phyloP scores from a whole-genome alignment of 371 early-diverging fungal species.

The Choanephora cucurbitarum region DNA sequence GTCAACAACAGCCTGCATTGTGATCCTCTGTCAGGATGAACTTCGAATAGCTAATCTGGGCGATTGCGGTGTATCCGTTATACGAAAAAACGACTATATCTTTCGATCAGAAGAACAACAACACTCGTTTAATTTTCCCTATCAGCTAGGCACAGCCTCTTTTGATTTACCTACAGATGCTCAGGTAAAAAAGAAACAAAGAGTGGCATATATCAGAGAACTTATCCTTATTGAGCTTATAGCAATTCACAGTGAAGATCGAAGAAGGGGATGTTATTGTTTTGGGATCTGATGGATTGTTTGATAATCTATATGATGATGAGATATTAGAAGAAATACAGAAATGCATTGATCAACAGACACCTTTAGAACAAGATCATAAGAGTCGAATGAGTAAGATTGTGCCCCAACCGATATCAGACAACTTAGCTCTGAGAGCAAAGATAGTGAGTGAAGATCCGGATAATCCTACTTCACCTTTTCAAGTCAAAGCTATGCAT shows the following conservation, averaged over 20 bases:
- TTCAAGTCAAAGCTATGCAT: constrained; percentile 79
- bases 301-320: constrained; percentile 80
- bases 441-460: constrained; percentile 79
- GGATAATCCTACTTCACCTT: constrained; percentile 77
- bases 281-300: constrained; percentile 76
- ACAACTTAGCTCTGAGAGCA: constrained; percentile 78
- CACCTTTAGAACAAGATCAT: no score
- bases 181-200: constrained; percentile 44
- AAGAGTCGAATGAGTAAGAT: constrained; percentile 9
- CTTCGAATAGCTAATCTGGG: constrained; percentile 90
- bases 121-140: constrained; percentile 80
- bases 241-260: constrained; percentile 70
- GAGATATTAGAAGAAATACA: constrained; percentile 65
- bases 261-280: constrained; percentile 75
- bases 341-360: constrained; percentile 26
- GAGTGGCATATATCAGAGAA: not conserved
- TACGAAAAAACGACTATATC: constrained; percentile 79
- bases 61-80: constrained; percentile 86
- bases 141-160: constrained; percentile 70
- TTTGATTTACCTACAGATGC: constrained; percentile 66
- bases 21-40: constrained; percentile 82
- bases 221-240: no score
- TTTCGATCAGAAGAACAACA: constrained; percentile 90
- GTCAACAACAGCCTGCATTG: constrained; percentile 87
- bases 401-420: constrained; percentile 74